Base-by-base conservation (phyloP, 129 eudicot genomes). In the Rutidosis leptorrhynchoides region DNA sequence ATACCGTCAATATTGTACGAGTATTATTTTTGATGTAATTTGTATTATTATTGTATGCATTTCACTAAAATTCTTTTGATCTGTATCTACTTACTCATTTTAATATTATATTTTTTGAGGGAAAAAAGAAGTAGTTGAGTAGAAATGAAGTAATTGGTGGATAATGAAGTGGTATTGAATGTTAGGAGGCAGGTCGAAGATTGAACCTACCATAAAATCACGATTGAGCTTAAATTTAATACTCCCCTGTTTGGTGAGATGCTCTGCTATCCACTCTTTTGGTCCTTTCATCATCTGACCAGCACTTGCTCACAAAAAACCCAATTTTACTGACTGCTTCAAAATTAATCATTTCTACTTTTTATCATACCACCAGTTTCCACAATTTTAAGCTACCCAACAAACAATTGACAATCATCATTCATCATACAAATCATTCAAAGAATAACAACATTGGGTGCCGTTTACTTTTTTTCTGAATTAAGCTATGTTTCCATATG, bases 151-250 rank as follows among this genome's bases (percentile, higher is more conserved):
- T 5, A 20, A 57, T 5, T 12, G 6, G 70, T 46, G 35, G 58
- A 58, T 7, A 19, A 42, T 35, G 32, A 20, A 67, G 30, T 48
- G 37, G 11, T 68, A 53, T 54, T 25, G 45, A 70, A 24, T 70
- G 74, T 70, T 70, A 70, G 74, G 74, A 70, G 57, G 74, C 67
- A 58, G 25, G 74, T 70, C 57, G 19, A 54, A 21, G 59, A 52
- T 21, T 23, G 32, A 68, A 66, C n/a, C 70, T 1, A 65, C 25
- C 45, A 11, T n/a, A 19, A 32, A 53, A 65, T 22, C 45, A 11
- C 10, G 20, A 32, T 32, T 33, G 24, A 21, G 35, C 17, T 54
- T 52, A 15, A 40, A 40, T 40, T 40, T 23, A 22, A 53, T 53
- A 28, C n/a, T 6, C 29, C 32, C 10, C 17, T 55, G 46, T 55